Conservation (phyloP, 2,329 filamentous ascomycete species). For the Alternaria sp. region DNA sequence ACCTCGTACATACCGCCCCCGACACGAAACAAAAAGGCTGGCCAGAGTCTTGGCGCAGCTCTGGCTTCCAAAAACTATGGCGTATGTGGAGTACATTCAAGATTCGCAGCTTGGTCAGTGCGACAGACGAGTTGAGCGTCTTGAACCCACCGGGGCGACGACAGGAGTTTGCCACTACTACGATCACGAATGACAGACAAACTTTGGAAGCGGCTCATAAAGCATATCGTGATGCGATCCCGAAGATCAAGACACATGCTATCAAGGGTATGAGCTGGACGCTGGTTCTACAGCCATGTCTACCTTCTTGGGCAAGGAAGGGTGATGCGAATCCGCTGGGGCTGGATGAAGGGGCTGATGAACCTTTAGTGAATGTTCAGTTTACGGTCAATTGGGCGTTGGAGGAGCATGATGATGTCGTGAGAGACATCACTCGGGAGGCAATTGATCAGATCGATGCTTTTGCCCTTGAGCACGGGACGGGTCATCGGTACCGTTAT, state of each 20-base stretch:
- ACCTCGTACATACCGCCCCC: conserved; percentile 55
- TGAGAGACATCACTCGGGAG: conserved; percentile 34
- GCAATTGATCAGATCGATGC: conserved; percentile 47
- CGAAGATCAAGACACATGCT: conserved; percentile 28
- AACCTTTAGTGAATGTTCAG: conserved; percentile 45
- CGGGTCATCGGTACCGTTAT: conserved; percentile 36
- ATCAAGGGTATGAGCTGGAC: conserved; percentile 48
- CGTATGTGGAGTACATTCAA: conserved; percentile 51
- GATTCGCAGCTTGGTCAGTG: conserved; percentile 42
- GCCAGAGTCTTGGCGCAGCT: conserved; percentile 46
- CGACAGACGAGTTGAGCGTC: conserved; percentile 47
- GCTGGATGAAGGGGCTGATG: conserved; percentile 19
- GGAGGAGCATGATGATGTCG: conserved; percentile 38
- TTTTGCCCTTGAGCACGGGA: conserved; percentile 32
- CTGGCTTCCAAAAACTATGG: conserved; percentile 42
- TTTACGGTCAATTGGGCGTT: conserved; percentile 50
- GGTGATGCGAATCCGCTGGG: conserved; percentile 28
- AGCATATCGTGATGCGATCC: conserved; percentile 41
- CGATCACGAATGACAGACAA: conserved; percentile 46
- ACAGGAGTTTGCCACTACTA: conserved; percentile 50
- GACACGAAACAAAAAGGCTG: conserved; percentile 34
- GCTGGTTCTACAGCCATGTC: conserved; percentile 35
- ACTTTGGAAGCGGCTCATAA: conserved; percentile 42
- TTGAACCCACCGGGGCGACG: conserved; percentile 24
- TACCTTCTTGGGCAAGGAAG: conserved; percentile 27